Percentiles rank a stretch among this genome's conserved stretches.
Conservation (phyloP, 495 filamentous ascomycete species). For the Hypoxylon fuscum region DNA sequence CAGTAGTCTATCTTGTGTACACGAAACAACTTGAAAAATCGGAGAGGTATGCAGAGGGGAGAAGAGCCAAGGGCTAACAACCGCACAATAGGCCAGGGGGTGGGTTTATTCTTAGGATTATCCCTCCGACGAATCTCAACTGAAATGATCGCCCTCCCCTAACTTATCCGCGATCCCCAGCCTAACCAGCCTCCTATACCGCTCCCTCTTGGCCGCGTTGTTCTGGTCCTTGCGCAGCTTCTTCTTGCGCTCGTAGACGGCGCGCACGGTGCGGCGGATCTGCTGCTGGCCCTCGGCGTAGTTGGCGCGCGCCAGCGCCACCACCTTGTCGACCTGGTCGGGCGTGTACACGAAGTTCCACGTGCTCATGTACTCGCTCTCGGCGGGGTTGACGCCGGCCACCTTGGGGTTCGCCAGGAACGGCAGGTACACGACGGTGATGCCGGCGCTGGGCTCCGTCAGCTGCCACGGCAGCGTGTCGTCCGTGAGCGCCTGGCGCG, state of each 20-base stretch:
- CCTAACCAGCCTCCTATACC: constrained; percentile 54
- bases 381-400: constrained; percentile 79
- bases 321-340: constrained; percentile 81
- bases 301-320: constrained; percentile 84
- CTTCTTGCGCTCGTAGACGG: constrained; percentile 93
- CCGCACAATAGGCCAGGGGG: too few relatives aligned
- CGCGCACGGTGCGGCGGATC: constrained; percentile 79
- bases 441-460: constrained; percentile 79
- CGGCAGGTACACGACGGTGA: constrained; percentile 91
- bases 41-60: background rate
- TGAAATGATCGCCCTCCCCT: constrained; percentile 61
- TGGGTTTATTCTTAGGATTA: too few relatives aligned
- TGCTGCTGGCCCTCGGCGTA: constrained; percentile 81
- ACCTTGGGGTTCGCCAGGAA: constrained; percentile 84
- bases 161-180: constrained; percentile 52
- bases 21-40: background rate
- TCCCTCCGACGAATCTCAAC: constrained; percentile 30
- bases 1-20: constrained; percentile 9
- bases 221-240: constrained; percentile 69
- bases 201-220: constrained; percentile 55
- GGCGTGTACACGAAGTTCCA: constrained; percentile 98
- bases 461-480: constrained; percentile 76
- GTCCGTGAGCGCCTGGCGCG: constrained; percentile 65
- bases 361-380: constrained; percentile 85
- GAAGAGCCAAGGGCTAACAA: too few relatives aligned